Evolutionary conservation across 1,284 basidiomycete species (phyloP).

Genomic region (Leccinum solheimii): DNA sequence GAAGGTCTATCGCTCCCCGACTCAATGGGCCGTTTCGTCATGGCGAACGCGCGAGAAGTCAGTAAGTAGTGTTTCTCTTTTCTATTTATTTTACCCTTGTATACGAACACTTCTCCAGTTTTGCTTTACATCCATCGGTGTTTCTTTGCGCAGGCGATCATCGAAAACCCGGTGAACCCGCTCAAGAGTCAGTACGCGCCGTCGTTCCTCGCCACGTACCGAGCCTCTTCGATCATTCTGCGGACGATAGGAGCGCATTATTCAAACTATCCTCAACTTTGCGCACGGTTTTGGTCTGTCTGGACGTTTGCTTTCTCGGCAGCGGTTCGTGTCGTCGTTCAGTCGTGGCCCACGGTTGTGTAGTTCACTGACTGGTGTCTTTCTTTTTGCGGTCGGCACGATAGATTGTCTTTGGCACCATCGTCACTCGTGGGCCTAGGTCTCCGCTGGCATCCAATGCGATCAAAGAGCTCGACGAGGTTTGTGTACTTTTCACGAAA

Average conservation of each 20-base stretch:
- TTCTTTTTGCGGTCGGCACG: not conserved
- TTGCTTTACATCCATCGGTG: constrained; percentile 67
- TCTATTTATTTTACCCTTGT: not conserved
- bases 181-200: constrained; percentile 58
- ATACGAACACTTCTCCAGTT: constrained; percentile 41
- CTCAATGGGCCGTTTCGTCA: constrained; percentile 51
- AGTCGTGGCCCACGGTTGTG: not conserved
- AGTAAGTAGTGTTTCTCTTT: constrained; percentile 39
- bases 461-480: constrained; percentile 62
- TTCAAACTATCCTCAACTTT: constrained; percentile 49
- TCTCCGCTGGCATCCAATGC: constrained; percentile 59
- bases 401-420: constrained; percentile 66
- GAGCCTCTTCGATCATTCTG: constrained; percentile 56
- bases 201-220: constrained; percentile 65
- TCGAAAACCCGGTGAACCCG: constrained; percentile 59
- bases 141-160: constrained; percentile 71
- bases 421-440: constrained; percentile 62
- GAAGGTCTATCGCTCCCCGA: constrained; percentile 31
- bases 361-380: no score
- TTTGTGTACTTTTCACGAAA: constrained; percentile 57
- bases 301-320: constrained; percentile 70
- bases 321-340: constrained; percentile 44
- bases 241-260: constrained; percentile 59
- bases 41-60: constrained; percentile 56
- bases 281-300: constrained; percentile 56